Percentiles rank a stretch among this genome's conserved stretches.
Evolutionary conservation across 495 filamentous ascomycete species (phyloP).

Genomic region (Lasiosphaeris hirsuta): DNA sequence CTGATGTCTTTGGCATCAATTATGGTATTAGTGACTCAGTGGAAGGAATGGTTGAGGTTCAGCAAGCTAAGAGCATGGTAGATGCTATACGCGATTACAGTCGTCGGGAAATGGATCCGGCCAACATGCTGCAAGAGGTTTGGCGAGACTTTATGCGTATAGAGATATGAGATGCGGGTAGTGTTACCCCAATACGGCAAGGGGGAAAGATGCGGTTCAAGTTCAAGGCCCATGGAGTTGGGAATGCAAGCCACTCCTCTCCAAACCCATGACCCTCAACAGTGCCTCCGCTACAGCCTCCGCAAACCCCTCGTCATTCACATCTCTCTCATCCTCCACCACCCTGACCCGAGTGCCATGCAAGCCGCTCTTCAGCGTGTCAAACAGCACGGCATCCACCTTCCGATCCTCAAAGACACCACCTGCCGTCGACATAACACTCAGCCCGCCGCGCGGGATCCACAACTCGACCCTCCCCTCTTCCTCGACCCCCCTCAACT

Average conservation of each 20-base stretch:
- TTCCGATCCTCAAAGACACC: slow-evolving; percentile 33
- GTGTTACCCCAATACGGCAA: too few relatives aligned
- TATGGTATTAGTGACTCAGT: too few relatives aligned
- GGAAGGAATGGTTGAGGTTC: too few relatives aligned
- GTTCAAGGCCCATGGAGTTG: too few relatives aligned
- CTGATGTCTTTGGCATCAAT: too few relatives aligned
- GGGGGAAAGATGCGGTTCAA: too few relatives aligned
- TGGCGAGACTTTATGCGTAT: too few relatives aligned
- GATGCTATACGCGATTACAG: too few relatives aligned
- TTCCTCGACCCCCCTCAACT: slow-evolving; percentile 40
- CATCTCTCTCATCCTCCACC: slow-evolving; percentile 35
- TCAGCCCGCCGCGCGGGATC: slow-evolving; percentile 52
- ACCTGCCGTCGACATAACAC: slow-evolving; percentile 34
- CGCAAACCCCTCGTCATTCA: slow-evolving; percentile 43
- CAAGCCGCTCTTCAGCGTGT: slow-evolving; percentile 39
- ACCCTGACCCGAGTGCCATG: slow-evolving; percentile 29
- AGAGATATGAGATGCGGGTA: too few relatives aligned
- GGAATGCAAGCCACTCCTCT: neutral
- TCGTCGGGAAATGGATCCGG: too few relatives aligned
- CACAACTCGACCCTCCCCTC: slow-evolving; percentile 48
- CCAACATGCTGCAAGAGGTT: too few relatives aligned
- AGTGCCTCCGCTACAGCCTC: slow-evolving; percentile 37
- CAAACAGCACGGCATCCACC: slow-evolving; percentile 41
- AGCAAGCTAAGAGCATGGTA: too few relatives aligned
- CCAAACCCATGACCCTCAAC: slow-evolving; percentile 16